These are phyloP conservation scores for Oryza punctata DNA, from an alignment of 176 grass and related monocot genomes.

Conservation along the genomic window DNA sequence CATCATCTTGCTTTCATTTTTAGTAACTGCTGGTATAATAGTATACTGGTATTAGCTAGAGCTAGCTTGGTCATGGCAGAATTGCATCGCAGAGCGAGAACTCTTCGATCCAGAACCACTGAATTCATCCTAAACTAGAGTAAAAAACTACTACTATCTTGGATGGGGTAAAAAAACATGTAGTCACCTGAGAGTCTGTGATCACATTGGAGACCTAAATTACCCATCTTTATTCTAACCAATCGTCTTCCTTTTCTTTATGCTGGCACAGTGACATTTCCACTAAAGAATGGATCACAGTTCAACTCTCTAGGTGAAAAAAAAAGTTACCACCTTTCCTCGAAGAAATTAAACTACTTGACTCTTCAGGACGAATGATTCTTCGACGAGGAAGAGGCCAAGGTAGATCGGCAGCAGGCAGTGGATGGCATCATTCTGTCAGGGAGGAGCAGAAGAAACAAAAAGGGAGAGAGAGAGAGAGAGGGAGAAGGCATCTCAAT, in stretches of 20 bases:
- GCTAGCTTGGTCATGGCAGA: not conserved
- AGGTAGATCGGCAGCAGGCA: not conserved
- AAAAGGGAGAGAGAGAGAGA: not conserved
- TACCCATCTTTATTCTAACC: not conserved
- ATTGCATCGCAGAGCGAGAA: conserved; percentile 7
- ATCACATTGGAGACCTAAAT: conserved; percentile 16
- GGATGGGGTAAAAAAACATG: conserved; percentile 15
- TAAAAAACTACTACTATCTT: not conserved
- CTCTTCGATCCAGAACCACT: not conserved
- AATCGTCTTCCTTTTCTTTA: not conserved
- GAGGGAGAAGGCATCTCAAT: not conserved
- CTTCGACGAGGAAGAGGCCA: conserved; percentile 7
- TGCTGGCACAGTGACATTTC: not conserved
- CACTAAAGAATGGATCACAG: conserved; percentile 19
- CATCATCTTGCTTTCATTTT: not conserved
- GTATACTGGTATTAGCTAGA: not conserved
- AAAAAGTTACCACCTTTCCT: conserved; percentile 13
- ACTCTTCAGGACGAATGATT: conserved; percentile 21
- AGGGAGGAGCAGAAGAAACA: conserved; percentile 20
- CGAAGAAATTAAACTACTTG: not conserved
- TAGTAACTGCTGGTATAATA: not conserved
- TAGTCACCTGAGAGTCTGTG: conserved; percentile 5
- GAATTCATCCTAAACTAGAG: not conserved
- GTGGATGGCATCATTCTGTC: conserved; percentile 29
- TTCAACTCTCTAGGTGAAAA: conserved; percentile 9